These are phyloP conservation scores for Yarrowia sp. DNA, from an alignment of 805 yeast genomes.

Conservation along the genomic window DNA sequence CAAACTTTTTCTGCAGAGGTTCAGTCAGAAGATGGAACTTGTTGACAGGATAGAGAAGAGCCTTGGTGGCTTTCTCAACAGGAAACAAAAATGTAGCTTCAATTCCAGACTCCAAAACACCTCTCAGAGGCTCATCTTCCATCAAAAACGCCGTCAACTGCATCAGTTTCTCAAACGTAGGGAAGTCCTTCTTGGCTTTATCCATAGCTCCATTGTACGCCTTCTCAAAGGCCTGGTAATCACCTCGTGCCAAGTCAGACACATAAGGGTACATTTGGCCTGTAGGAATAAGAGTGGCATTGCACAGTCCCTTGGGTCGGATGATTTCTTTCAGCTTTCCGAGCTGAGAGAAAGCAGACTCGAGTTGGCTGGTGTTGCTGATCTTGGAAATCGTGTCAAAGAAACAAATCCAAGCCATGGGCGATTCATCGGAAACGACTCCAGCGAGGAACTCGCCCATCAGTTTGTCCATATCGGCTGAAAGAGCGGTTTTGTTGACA, in stretches of 20 bases:
- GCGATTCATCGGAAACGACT: constrained; percentile 6
- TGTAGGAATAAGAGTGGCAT: constrained; percentile 6
- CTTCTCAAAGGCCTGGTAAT: neutral
- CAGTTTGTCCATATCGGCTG: neutral
- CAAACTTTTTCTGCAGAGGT: neutral
- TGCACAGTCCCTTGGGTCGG: constrained; percentile 18
- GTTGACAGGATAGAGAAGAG: constrained; percentile 9
- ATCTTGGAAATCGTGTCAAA: constrained; percentile 11
- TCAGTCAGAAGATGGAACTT: constrained; percentile 2
- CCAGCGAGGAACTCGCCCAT: neutral
- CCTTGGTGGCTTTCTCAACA: constrained; percentile 5
- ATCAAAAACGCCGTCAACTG: constrained; percentile 8
- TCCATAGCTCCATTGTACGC: constrained; percentile 37
- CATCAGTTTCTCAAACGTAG: constrained; percentile 9
- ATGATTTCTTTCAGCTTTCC: constrained; percentile 4
- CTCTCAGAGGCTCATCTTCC: constrained; percentile 1
- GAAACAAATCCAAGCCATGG: constrained; percentile 14
- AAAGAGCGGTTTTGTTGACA: neutral
- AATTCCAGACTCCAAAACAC: neutral
- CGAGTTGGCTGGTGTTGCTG: constrained; percentile 5
- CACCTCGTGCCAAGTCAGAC: neutral
- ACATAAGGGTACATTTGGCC: constrained; percentile 21
- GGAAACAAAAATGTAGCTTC: neutral
- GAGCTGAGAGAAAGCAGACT: constrained; percentile 1
- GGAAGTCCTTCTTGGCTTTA: constrained; percentile 4